Evolutionary conservation across 2,329 filamentous ascomycete genomes (phyloP).

Genomic region (Chaetomiaceae sp.): DNA sequence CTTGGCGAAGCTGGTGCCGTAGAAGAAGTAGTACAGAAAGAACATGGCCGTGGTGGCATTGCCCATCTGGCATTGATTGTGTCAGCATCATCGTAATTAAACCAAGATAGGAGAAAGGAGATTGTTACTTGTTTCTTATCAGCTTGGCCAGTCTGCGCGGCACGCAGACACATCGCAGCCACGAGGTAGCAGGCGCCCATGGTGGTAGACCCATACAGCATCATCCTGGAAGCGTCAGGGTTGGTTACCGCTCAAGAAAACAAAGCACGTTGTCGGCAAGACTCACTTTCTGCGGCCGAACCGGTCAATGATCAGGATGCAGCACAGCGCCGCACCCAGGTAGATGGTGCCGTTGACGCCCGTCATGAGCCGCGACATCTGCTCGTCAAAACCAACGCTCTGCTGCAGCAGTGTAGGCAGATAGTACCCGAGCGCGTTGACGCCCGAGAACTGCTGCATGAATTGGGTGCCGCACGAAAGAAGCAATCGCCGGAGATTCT

Average conservation of each 20-base stretch:
- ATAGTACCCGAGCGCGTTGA: constrained; percentile 7
- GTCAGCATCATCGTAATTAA: too few relatives aligned
- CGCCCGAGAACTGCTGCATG: constrained; percentile 12
- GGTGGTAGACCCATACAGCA: constrained; percentile 6
- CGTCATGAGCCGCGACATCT: constrained; percentile 6
- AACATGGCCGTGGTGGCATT: constrained; percentile 12
- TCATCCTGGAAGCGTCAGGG: constrained; percentile 3
- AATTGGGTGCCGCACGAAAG: constrained; percentile 7
- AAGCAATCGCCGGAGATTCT: constrained; percentile 6
- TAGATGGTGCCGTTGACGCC: constrained; percentile 12
- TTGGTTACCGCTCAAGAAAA: too few relatives aligned
- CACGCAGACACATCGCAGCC: constrained; percentile 6
- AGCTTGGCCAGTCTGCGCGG: background rate
- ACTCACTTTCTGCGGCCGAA: constrained; percentile 11
- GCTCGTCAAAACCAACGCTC: constrained; percentile 8
- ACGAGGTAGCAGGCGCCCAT: constrained; percentile 10
- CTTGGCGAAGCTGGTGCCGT: constrained; percentile 13
- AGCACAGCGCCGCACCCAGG: constrained; percentile 3
- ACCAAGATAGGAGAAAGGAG: background rate
- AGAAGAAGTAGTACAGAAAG: constrained; percentile 13
- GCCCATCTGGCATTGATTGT: too few relatives aligned
- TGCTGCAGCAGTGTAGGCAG: constrained; percentile 7
- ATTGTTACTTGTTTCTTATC: constrained; percentile 3
- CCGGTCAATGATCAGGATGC: constrained; percentile 8
- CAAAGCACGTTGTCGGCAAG: too few relatives aligned